A percentile compares a stretch with the other conserved stretches of the same genome.
phyloP scores from a whole-genome alignment of 306 rosid species.

The Quercus mongolica region DNA sequence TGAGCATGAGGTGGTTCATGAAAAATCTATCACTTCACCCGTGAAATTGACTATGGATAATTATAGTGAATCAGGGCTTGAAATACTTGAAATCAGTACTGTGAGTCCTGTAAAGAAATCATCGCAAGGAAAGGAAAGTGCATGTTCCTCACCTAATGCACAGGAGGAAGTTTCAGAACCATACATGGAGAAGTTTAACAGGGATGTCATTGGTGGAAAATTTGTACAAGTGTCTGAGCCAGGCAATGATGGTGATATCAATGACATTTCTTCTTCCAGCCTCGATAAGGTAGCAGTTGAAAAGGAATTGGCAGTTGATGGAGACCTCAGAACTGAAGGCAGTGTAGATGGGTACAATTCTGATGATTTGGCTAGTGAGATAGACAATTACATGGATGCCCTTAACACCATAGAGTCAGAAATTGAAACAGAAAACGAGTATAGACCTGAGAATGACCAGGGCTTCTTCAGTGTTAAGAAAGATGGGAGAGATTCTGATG shows the following conservation, averaged over 20 bases:
- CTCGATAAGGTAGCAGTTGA: conserved; percentile 33
- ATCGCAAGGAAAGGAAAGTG: conserved; percentile 34
- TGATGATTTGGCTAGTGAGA: conserved; percentile 71
- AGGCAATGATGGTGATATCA: conserved; percentile 29
- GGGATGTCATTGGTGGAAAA: conserved; percentile 28
- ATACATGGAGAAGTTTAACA: conserved; percentile 24
- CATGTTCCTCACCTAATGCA: conserved; percentile 46
- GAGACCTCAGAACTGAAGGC: conserved; percentile 43
- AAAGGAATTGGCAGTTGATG: conserved; percentile 36
- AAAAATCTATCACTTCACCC: conserved; percentile 45
- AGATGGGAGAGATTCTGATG: conserved; percentile 40
- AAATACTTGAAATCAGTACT: conserved; percentile 65
- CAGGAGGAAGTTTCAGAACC: conserved; percentile 40
- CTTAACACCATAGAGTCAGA: conserved; percentile 75
- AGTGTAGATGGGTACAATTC: conserved; percentile 53
- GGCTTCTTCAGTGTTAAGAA: conserved; percentile 33
- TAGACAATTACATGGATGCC: conserved; percentile 85
- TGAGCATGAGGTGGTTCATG: conserved; percentile 53
- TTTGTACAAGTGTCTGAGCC: conserved; percentile 41
- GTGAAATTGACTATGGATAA: conserved; percentile 35
- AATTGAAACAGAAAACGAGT: conserved; percentile 59
- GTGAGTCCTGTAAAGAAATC: conserved; percentile 53
- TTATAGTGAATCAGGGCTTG: conserved; percentile 52
- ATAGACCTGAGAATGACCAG: conserved; percentile 33
- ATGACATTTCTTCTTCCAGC: conserved; percentile 39